Evolutionary conservation across 2,329 filamentous ascomycete species (phyloP).

Genomic region (Trichophaea hybrida): DNA sequence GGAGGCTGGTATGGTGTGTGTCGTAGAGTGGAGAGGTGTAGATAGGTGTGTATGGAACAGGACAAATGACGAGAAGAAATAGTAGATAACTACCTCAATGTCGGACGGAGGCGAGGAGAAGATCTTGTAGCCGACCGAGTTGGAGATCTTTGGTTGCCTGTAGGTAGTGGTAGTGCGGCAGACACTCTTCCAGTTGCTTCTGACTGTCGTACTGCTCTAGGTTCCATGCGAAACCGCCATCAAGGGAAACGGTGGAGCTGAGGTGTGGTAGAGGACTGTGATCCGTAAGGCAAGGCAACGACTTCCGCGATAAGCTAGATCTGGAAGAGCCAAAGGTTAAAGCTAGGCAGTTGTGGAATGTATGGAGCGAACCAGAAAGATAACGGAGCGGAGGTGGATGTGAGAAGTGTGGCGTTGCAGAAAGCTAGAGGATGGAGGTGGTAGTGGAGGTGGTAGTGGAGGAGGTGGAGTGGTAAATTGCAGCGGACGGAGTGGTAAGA

Average conservation of each 20-base stretch:
- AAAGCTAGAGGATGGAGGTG: background rate
- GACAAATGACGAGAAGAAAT: slow-evolving; percentile 10
- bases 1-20: background rate
- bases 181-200: slow-evolving; percentile 20
- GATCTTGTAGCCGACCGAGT: slow-evolving; percentile 4
- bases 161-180: slow-evolving; percentile 15
- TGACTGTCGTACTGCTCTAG: slow-evolving; percentile 19
- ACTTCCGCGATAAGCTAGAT: background rate
- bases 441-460: background rate
- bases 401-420: background rate
- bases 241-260: background rate
- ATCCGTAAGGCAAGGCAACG: background rate
- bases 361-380: background rate
- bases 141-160: slow-evolving; percentile 5
- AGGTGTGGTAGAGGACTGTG: background rate
- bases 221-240: slow-evolving; percentile 24
- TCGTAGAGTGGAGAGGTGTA: background rate
- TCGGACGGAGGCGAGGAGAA: slow-evolving; percentile 9
- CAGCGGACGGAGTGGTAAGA: background rate
- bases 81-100: slow-evolving; percentile 12
- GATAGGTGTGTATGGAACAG: slow-evolving; percentile 1
- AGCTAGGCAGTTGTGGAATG: background rate
- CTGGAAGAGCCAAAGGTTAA: background rate
- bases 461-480: background rate
- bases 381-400: background rate